Evolutionary conservation across 1,284 basidiomycete genomes (phyloP).

Genomic region (Termitomyces sp.): DNA sequence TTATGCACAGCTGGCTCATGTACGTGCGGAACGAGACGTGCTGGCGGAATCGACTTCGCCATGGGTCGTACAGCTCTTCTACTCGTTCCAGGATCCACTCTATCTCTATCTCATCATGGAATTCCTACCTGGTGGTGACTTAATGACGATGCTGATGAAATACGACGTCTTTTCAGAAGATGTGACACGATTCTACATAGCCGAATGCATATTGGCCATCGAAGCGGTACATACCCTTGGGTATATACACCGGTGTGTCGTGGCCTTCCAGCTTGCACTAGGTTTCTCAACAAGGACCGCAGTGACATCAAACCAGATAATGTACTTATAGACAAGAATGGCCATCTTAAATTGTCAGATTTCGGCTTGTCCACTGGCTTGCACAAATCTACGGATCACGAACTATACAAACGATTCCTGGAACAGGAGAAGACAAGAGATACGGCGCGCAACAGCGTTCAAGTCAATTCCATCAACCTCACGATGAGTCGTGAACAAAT

Average conservation of each 20-base stretch:
- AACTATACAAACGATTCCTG: conserved; percentile 88
- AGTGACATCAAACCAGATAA: conserved; percentile 99
- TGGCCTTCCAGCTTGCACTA: background rate
- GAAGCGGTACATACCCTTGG: conserved; percentile 98
- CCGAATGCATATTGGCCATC: conserved; percentile 96
- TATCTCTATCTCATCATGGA: conserved; percentile 99
- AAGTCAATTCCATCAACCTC: conserved; percentile 92
- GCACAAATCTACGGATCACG: conserved; percentile 95
- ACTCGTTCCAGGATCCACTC: conserved; percentile 96
- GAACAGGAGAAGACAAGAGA: conserved; percentile 60
- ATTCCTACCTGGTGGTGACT: conserved; percentile 94
- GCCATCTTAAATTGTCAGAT: conserved; percentile 96
- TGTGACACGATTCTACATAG: conserved; percentile 98
- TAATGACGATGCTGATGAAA: conserved; percentile 99
- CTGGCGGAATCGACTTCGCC: conserved; percentile 96
- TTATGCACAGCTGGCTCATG: conserved; percentile 79
- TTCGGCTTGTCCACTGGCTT: conserved; percentile 98
- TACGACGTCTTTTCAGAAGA: conserved; percentile 99
- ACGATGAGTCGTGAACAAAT: conserved; percentile 95
- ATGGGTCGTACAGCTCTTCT: conserved; percentile 98
- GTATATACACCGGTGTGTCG: conserved; percentile 90
- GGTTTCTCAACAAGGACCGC: conserved; percentile 6
- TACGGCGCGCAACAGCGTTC: conserved; percentile 82
- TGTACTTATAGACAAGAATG: conserved; percentile 94
- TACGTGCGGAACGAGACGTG: conserved; percentile 97